Percentiles rank a stretch among this genome's conserved stretches.
These are phyloP conservation scores for Pisolithus thermaeus DNA, from an alignment of 1,284 basidiomycete species.

Conservation along the genomic window DNA sequence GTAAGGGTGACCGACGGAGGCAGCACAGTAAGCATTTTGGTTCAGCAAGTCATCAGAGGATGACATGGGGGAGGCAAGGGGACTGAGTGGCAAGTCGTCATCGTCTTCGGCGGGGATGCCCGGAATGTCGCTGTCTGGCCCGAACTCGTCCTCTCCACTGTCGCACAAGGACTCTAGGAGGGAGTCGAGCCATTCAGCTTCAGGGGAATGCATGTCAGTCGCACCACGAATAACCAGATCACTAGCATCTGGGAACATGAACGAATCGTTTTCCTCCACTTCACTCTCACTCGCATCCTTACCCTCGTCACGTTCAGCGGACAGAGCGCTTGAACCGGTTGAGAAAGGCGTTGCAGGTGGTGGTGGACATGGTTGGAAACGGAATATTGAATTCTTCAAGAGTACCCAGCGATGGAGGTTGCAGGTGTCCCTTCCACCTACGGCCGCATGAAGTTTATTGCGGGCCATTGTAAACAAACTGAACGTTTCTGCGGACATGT, in stretches of 20 bases:
- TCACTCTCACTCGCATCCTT: slow-evolving; percentile 32
- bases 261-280: slow-evolving; percentile 50
- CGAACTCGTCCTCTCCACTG: slow-evolving; percentile 55
- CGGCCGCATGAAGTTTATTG: slow-evolving; percentile 63
- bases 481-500: slow-evolving; percentile 44
- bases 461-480: slow-evolving; percentile 60
- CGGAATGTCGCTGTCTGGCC: slow-evolving; percentile 37
- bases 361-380: slow-evolving; percentile 37
- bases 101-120: slow-evolving; percentile 46
- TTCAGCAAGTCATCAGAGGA: slow-evolving; percentile 65
- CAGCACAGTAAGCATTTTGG: slow-evolving; percentile 42
- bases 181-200: slow-evolving; percentile 75
- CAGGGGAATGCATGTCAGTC: slow-evolving; percentile 42
- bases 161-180: slow-evolving; percentile 64
- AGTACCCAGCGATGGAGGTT: slow-evolving; percentile 81
- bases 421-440: slow-evolving; percentile 56
- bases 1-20: slow-evolving; percentile 47
- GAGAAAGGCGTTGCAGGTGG: slow-evolving; percentile 27
- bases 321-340: slow-evolving; percentile 29
- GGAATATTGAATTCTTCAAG: slow-evolving; percentile 73
- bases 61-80: slow-evolving; percentile 59
- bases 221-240: slow-evolving; percentile 40
- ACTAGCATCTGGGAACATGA: slow-evolving; percentile 73
- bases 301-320: slow-evolving; percentile 38
- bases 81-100: slow-evolving; percentile 52